Conservation (phyloP, 176 grass and related monocot species). For the Rhynchospora pubera region DNA sequence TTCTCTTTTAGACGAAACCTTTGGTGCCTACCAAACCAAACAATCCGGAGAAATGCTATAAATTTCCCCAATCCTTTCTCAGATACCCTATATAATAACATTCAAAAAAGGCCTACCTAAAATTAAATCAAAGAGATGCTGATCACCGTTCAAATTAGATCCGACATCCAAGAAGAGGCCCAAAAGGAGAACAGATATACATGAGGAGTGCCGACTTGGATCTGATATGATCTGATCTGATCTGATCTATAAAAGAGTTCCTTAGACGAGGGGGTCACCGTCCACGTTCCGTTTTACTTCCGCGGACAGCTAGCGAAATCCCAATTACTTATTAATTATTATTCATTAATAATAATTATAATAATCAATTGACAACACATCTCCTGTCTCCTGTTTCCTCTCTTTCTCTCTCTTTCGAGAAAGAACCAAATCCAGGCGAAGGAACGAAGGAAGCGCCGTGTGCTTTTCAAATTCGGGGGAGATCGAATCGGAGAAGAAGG, state of each 20-base stretch:
- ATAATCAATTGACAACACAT: not conserved
- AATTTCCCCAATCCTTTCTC: too few relatives aligned
- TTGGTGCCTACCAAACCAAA: too few relatives aligned
- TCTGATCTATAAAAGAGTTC: not conserved
- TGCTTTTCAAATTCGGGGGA: not conserved
- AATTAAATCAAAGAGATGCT: too few relatives aligned
- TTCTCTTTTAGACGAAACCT: too few relatives aligned
- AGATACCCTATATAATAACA: too few relatives aligned
- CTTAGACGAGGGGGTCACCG: not conserved
- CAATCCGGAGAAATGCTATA: too few relatives aligned
- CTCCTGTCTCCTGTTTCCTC: not conserved
- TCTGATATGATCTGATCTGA: not conserved
- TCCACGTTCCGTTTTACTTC: conserved; percentile 17
- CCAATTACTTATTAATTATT: not conserved
- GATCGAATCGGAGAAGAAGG: not conserved
- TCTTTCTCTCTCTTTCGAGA: not conserved
- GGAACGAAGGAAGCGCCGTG: not conserved
- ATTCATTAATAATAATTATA: too few relatives aligned
- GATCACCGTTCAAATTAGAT: too few relatives aligned
- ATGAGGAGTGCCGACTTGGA: too few relatives aligned
- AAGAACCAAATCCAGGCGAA: not conserved
- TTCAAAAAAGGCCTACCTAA: too few relatives aligned
- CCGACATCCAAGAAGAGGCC: not conserved
- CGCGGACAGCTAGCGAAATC: not conserved
- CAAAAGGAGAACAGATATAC: not conserved